Evolutionary conservation across 306 rosid species (phyloP), one percentile per base, ranked within the genome.

Genomic region (Quercus aquifolioides): DNA sequence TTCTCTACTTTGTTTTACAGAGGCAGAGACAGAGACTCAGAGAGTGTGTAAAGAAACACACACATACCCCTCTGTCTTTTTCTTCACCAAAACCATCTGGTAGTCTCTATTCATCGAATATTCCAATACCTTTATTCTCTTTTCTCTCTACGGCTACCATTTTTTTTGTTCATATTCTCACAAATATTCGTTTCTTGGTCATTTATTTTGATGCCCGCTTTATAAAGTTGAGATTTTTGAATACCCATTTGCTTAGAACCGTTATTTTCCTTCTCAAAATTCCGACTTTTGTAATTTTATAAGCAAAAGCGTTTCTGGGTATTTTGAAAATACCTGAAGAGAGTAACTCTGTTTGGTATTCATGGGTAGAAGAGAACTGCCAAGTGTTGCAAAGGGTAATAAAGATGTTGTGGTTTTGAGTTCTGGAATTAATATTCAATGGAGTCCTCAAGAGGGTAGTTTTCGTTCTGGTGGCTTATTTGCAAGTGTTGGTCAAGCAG

Each of bases 351-450:
- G 46, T 75, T 84, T 68, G 33, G 51, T 68, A 18, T 57, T 69
- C 54, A 84, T 87, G 95, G 89, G 33, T 72, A 43, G 54, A 72
- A 78, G 81, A 74, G 78, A 73, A 68, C 21, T 80, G 49, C 80
- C 69, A 59, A 79, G 69, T 35, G 73, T 75, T 79, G 71, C 78
- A 74, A 80, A 23, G 23, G 71, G 75, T 33, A 75, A 38, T 72
- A 72, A 77, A 55, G 82, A 81, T 56, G 81, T 81, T 52, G 76
- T 64, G 31, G 58, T 91, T 76, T 59, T 83, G 28, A 76, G 72
- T 81, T 85, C 90, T 49, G 89, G 82, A 69, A 82, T 89, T 26
- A 85, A 82, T 79, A 74, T 85, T 43, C 60, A 43, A 75, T 71
- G 81, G 80, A 38, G 72, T 75, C 54, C 75, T 38, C 46, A 59